phyloP scores from a whole-genome alignment of 495 filamentous ascomycete species.

The Hyaloscypha hepaticicola region DNA sequence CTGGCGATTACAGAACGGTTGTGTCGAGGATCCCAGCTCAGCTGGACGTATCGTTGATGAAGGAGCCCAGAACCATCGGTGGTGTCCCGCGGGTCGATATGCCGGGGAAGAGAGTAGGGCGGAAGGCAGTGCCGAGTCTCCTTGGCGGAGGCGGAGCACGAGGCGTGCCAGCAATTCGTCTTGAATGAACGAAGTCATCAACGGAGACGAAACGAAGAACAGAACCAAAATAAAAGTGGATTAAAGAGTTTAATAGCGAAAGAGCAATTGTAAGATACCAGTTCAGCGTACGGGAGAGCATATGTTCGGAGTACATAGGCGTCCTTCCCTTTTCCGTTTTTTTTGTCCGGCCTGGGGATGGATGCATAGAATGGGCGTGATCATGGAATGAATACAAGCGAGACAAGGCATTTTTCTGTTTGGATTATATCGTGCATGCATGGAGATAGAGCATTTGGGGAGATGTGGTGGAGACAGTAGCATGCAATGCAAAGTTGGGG shows the following conservation, averaged over 20 bases:
- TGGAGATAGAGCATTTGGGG: not conserved
- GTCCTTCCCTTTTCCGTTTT: not conserved
- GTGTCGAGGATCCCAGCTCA: slow-evolving; percentile 69
- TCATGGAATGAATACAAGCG: not conserved
- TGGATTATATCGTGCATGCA: slow-evolving; percentile 2
- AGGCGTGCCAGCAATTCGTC: not conserved
- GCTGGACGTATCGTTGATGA: slow-evolving; percentile 83
- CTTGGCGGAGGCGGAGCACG: slow-evolving; percentile 32
- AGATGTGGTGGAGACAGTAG: not conserved
- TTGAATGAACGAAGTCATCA: not conserved
- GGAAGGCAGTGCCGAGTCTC: slow-evolving; percentile 77
- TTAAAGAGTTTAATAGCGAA: not conserved
- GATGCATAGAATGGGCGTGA: not conserved
- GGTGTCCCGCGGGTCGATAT: slow-evolving; percentile 67
- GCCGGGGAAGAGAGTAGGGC: slow-evolving; percentile 47
- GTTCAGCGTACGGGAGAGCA: not conserved
- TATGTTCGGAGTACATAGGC: slow-evolving; percentile 1
- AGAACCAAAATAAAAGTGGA: not conserved
- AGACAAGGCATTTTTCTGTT: not conserved
- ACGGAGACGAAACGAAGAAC: not conserved
- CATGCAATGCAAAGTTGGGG: not conserved
- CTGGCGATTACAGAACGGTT: slow-evolving; percentile 59
- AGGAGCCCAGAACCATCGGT: slow-evolving; percentile 76
- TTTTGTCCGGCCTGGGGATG: not conserved
- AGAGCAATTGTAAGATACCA: not conserved